phyloP scores from a whole-genome alignment of 495 filamentous ascomycete genomes.

The Penicillium paxilli region DNA sequence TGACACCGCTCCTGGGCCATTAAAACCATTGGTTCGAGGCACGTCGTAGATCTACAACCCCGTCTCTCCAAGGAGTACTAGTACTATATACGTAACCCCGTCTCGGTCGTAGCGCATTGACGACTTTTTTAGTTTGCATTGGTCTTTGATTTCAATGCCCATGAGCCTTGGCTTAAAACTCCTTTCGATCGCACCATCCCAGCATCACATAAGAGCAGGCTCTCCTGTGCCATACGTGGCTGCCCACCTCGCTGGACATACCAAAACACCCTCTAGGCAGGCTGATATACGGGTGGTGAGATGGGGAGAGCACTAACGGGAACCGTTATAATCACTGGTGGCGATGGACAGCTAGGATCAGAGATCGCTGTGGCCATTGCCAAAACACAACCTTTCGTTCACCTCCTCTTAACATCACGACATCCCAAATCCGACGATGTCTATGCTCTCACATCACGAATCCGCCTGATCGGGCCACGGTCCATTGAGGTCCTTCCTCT shows the following conservation, averaged over 20 bases:
- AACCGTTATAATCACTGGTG: conserved; percentile 46
- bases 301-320: conserved; percentile 43
- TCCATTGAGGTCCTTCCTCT: conserved; percentile 37
- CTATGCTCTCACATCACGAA: conserved; percentile 25
- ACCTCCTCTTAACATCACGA: conserved; percentile 37
- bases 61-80: conserved; percentile 1
- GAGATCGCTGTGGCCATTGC: conserved; percentile 42
- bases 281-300: neutral
- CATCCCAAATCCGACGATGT: conserved; percentile 35
- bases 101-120: neutral
- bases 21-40: conserved; percentile 12
- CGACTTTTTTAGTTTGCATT: neutral
- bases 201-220: neutral
- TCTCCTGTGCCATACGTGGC: neutral
- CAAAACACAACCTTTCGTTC: conserved; percentile 39
- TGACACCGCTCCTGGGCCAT: conserved; percentile 17
- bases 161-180: neutral
- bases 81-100: conserved; percentile 11
- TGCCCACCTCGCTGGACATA: neutral
- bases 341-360: conserved; percentile 39
- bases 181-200: neutral
- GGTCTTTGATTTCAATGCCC: conserved; percentile 1
- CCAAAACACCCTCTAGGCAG: neutral
- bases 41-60: neutral
- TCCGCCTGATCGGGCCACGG: conserved; percentile 40